A percentile compares a stretch with the other conserved stretches of the same genome.
phyloP scores from a whole-genome alignment of 2,329 filamentous ascomycete species.

The Phyllosticta ampelicida region DNA sequence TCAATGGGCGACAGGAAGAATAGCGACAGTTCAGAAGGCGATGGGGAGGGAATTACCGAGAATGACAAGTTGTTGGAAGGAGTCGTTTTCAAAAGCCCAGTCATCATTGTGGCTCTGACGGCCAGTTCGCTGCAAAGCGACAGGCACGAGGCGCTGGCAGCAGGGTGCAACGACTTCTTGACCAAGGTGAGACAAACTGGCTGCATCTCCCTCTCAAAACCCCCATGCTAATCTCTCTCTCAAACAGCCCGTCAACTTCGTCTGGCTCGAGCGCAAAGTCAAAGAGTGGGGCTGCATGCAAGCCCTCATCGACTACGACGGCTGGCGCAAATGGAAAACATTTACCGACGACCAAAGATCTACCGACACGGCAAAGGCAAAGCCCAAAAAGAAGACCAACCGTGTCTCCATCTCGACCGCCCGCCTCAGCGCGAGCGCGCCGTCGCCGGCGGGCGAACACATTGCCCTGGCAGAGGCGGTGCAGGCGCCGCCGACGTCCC shows the following conservation, averaged over 20 bases:
- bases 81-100: constrained; percentile 79
- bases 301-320: constrained; percentile 94
- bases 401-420: constrained; percentile 3
- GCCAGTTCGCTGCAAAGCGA: constrained; percentile 92
- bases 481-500: not conserved
- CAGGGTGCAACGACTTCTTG: constrained; percentile 95
- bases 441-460: not conserved
- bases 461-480: constrained; percentile 1
- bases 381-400: constrained; percentile 15
- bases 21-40: constrained; percentile 10
- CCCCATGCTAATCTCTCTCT: too few species aligned
- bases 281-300: constrained; percentile 99
- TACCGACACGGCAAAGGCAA: constrained; percentile 18
- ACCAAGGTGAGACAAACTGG: constrained; percentile 89
- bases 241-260: constrained; percentile 95
- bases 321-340: constrained; percentile 96
- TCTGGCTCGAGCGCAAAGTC: constrained; percentile 94
- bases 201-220: too few species aligned
- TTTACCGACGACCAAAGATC: constrained; percentile 38
- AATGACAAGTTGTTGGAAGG: constrained; percentile 59
- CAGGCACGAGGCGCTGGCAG: constrained; percentile 84
- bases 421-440: not conserved
- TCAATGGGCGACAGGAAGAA: constrained; percentile 28
- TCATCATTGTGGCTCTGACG: constrained; percentile 95
- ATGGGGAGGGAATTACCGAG: constrained; percentile 38